Conservation (phyloP, 176 grass and related monocot species). For the Alloteropsis semialata region DNA sequence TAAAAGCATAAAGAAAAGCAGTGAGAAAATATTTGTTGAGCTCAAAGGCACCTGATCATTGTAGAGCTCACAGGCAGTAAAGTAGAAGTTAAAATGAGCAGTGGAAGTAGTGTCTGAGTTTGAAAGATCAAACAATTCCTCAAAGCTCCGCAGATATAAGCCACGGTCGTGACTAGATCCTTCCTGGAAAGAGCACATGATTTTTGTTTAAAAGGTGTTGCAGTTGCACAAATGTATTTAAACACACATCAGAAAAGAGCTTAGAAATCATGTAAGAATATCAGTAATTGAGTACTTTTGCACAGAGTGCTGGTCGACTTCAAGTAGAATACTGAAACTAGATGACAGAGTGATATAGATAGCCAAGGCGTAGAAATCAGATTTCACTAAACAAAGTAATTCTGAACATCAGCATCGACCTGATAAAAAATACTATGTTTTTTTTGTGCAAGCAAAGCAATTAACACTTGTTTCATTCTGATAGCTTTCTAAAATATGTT, state of each 20-base stretch:
- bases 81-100: slow-evolving; percentile 83
- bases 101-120: slow-evolving; percentile 91
- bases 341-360: slow-evolving; percentile 5
- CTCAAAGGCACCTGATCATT: slow-evolving; percentile 79
- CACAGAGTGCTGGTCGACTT: slow-evolving; percentile 10
- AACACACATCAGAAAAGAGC: slow-evolving; percentile 26
- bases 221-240: neutral
- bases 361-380: neutral
- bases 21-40: slow-evolving; percentile 2
- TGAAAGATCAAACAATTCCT: slow-evolving; percentile 96
- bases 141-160: slow-evolving; percentile 85
- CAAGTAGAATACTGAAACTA: neutral
- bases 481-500: neutral
- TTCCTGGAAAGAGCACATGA: slow-evolving; percentile 67
- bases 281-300: neutral
- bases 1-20: slow-evolving; percentile 19
- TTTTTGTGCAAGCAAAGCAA: slow-evolving; percentile 18
- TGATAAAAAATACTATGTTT: neutral
- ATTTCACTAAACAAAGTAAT: slow-evolving; percentile 25
- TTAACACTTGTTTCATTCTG: slow-evolving; percentile 9
- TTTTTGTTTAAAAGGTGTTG: slow-evolving; percentile 4
- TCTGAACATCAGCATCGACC: neutral
- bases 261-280: slow-evolving; percentile 18
- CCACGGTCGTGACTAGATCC: slow-evolving; percentile 95
- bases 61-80: slow-evolving; percentile 94